Evolutionary conservation across 2,329 filamentous ascomycete species (phyloP), one percentile per base, ranked within the genome.

Genomic region (Venturiaceae sp.): DNA sequence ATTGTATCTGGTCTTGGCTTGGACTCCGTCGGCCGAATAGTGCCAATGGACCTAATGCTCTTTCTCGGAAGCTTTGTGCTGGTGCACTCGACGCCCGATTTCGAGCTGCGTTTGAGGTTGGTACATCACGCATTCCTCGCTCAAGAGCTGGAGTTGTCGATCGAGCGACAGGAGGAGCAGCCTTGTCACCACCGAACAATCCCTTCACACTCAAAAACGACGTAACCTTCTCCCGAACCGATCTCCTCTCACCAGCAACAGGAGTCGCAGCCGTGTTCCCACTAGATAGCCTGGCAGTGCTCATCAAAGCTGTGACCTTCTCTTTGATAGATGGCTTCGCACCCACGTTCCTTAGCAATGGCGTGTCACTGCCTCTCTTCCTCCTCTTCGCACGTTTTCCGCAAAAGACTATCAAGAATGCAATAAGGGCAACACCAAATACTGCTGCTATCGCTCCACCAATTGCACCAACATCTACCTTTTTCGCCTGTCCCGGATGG

Each of bases 1-100:
- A 28, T n/a, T 50, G 13, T 50, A 7, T 50, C 7, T 26, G 23
- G 13, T 50, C 26, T 30, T 26, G 44, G 19, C 44, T 50, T 19
- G 14, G 14, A 50, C 26, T 50, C 30, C 14, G 44, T n/a, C 44
- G 44, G 19, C 44, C 44, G 9, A 50, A 28, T 26, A 30, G 28
- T 9, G 44, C 44, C 44, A 53, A n/a, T 34, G 30, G 30, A n/a
- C 30, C 55, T 28, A 57, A 32, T n/a, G 55, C 41, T 37, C 21
- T 19, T 19, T 28, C 30, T 13, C 39, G 9, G 19, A 52, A 33
- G 8, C 23, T 44, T 16, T 33, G 30, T 5, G 39, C 36, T 30
- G 55, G 55, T 32, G 28, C 55, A 36, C 55, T 57, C 23, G 55
- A 57, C 9, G 55, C 36, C 28, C 55, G 41, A 28, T 34, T 47